Percentiles rank a stretch among this genome's conserved stretches.
Evolutionary conservation across 179 eudicot species (phyloP).

Genomic region (Spergularia azorica): DNA sequence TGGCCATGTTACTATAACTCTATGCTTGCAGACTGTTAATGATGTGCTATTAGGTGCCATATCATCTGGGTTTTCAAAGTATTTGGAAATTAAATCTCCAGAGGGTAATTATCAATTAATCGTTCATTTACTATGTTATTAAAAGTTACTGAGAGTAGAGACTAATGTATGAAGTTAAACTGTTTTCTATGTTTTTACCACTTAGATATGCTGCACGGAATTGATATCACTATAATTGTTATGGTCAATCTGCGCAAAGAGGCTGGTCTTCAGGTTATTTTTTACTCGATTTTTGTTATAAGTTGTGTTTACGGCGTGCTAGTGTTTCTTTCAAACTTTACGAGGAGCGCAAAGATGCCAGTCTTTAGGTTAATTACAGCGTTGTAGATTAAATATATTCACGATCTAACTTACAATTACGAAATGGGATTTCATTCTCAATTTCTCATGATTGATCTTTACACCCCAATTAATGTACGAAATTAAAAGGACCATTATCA

Average conservation of each 20-base stretch:
- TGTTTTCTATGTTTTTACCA: neutral
- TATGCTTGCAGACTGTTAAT: constrained; percentile 58
- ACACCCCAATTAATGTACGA: too few relatives aligned
- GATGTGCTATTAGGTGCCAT: constrained; percentile 71
- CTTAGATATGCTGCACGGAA: constrained; percentile 15
- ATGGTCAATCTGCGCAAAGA: constrained; percentile 24
- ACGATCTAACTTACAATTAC: too few relatives aligned
- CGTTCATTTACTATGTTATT: neutral
- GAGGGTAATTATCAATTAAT: constrained; percentile 37
- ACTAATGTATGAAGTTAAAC: neutral
- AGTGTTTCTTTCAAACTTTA: too few relatives aligned
- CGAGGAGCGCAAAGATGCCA: too few relatives aligned
- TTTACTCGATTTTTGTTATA: neutral
- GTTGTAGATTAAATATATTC: too few relatives aligned
- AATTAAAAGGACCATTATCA: too few relatives aligned
- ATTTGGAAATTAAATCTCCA: constrained; percentile 45
- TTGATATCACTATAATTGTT: constrained; percentile 17
- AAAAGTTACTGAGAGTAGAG: neutral
- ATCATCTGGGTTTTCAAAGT: constrained; percentile 61
- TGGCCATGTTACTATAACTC: too few relatives aligned
- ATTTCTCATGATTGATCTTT: too few relatives aligned
- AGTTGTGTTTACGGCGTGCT: too few relatives aligned
- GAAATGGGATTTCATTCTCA: too few relatives aligned
- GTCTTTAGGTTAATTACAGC: too few relatives aligned
- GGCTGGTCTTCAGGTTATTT: constrained; percentile 16